Base-by-base conservation (phyloP, 2,329 filamentous ascomycete genomes). In the Lecanicillium sp. region DNA sequence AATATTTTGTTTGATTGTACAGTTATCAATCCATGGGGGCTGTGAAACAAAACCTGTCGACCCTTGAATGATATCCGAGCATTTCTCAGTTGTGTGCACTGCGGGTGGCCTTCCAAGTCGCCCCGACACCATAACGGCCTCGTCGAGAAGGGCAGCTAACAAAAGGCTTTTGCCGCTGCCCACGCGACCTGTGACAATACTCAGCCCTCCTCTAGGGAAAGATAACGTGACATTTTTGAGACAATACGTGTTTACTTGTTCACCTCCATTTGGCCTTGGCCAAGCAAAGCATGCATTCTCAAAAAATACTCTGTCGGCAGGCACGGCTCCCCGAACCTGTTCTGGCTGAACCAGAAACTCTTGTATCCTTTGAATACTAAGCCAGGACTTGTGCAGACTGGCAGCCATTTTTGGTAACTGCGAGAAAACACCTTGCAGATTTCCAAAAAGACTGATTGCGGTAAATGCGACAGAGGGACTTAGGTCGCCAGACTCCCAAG, bases 121-220 rank as follows among this genome's bases (percentile, higher is more conserved):
- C 2, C 82, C 82, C 0, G 59, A 55, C 1, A 84, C 54, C 3
- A 84, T 50, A 43, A 84, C 80, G 3, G 75, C 75, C 55, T 86
- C 82, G 2, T 81, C 81, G 4, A 86, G 67, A 20, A 86, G 74
- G 0, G 80, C 70, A 1, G 79, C 69, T 6, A 87, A 63, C 46
- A 87, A 63, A 22, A 86, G 59, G 51, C 75, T 83, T 58, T 86
- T 86, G 4, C 82, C 82, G 12, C 75, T 75, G 0, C 82, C 82
- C 0, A 81, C 85, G 50, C 76, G 75, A 1, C 82, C 82, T 8
- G 78, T 80, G 16, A 86, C 73, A 9, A 85, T 70, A 27, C 73
- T 83, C 5, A 86, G 59, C 46, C 80, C 73, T 25, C 72, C 70
- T 12, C 63, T 57, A 0, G 80, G 81, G 47, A 86, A 83, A 1